Conservation (phyloP, 768 basidiomycete genomes). For the Xerocomus spinulosus region DNA sequence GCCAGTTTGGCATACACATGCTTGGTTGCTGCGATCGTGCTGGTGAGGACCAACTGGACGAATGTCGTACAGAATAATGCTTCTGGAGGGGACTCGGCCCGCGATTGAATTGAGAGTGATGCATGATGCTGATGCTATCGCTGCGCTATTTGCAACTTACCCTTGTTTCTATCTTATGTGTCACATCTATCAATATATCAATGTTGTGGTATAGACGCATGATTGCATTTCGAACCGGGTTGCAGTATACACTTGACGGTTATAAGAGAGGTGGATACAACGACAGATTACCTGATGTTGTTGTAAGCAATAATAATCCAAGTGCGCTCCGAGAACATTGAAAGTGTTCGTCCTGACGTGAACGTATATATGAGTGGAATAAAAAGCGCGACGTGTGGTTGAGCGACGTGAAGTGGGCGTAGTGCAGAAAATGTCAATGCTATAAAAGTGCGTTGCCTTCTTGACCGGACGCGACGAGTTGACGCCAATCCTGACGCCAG, state of each 20-base stretch:
- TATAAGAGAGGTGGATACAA: conserved; percentile 17
- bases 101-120: too few relatives aligned
- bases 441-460: conserved; percentile 59
- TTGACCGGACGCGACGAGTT: conserved; percentile 59
- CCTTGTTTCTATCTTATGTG: too few relatives aligned
- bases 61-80: background rate
- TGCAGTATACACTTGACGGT: conserved; percentile 15
- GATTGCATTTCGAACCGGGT: conserved; percentile 7
- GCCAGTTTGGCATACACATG: conserved; percentile 20
- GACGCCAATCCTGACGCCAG: conserved; percentile 83
- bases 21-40: conserved; percentile 15
- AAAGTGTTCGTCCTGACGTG: conserved; percentile 15
- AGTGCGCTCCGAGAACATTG: conserved; percentile 15
- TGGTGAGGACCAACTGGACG: conserved; percentile 19
- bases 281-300: conserved; percentile 19
- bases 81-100: background rate
- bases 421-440: too few relatives aligned
- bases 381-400: conserved; percentile 9
- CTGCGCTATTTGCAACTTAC: too few relatives aligned
- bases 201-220: background rate
- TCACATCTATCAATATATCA: too few relatives aligned
- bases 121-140: too few relatives aligned
- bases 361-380: conserved; percentile 22
- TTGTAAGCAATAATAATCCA: conserved; percentile 21
- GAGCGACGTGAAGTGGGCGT: conserved; percentile 4